Base-by-base conservation (phyloP, 139 green algal species). In the Tetradesmus lagerheimii region DNA sequence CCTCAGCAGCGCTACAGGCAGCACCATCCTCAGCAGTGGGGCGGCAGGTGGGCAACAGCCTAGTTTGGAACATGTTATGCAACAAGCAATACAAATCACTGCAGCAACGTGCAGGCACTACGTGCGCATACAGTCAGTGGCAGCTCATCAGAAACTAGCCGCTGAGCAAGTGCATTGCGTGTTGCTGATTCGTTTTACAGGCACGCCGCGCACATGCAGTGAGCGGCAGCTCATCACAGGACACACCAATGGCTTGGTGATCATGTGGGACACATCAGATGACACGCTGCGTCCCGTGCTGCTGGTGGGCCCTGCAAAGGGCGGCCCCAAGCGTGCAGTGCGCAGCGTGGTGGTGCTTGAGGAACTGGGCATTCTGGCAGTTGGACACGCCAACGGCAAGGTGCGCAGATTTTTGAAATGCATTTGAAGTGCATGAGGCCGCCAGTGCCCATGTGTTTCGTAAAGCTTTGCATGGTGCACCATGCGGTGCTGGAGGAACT, bases 401-500 rank as follows among this genome's bases (percentile, higher is more conserved):
- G 86, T 89, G 31, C 6, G 83, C 43, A 50, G 5, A 9, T 5
- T 12, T 78, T 78, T 5, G 67, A 12, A 6, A 78, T 78, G 11
- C 29, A n/a, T n/a, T n/a, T n/a, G n/a, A n/a, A n/a, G n/a, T n/a
- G n/a, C n/a, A n/a, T n/a, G n/a, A n/a, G n/a, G n/a, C n/a, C n/a
- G n/a, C n/a, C n/a, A n/a, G n/a, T n/a, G n/a, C n/a, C n/a, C n/a
- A n/a, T n/a, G n/a, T n/a, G n/a, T n/a, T n/a, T n/a, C n/a, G n/a
- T n/a, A n/a, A n/a, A n/a, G n/a, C n/a, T n/a, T n/a, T n/a, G n/a
- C n/a, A n/a, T n/a, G n/a, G n/a, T n/a, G n/a, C n/a, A n/a, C n/a
- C n/a, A n/a, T n/a, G n/a, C n/a, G 16, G 53, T 91, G n/a, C 57
- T 87, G 39, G 53, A 80, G 27, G 87, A 91, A 39, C 57, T 91